A percentile compares a stretch with the other conserved stretches of the same genome.
These are phyloP conservation scores for Wickerhamiella shivajii DNA, from an alignment of 805 yeast species.

Conservation along the genomic window DNA sequence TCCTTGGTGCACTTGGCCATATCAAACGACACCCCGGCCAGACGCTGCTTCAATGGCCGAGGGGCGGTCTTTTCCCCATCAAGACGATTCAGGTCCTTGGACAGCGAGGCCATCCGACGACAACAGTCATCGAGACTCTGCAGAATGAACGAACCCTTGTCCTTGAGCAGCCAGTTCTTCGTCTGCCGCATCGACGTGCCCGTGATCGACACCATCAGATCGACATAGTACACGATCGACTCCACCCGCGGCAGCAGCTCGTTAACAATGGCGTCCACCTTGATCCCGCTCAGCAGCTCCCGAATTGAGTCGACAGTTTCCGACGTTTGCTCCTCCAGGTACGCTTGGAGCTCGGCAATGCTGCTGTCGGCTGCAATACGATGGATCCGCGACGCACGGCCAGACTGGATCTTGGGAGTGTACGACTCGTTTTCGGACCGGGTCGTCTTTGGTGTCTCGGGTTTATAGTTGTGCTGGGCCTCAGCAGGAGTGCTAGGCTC, in stretches of 20 bases:
- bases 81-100: conserved; percentile 28
- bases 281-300: conserved; percentile 41
- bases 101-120: conserved; percentile 63
- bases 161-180: conserved; percentile 68
- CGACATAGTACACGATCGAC: conserved; percentile 65
- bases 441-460: neutral
- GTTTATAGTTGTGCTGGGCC: too few relatives aligned
- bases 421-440: neutral
- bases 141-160: conserved; percentile 85
- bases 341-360: conserved; percentile 63
- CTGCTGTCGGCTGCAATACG: conserved; percentile 60
- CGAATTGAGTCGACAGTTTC: conserved; percentile 85
- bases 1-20: conserved; percentile 94
- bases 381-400: neutral
- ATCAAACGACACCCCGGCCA: conserved; percentile 92
- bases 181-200: conserved; percentile 78
- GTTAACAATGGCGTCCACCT: conserved; percentile 50
- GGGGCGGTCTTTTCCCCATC: conserved; percentile 48
- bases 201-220: conserved; percentile 83
- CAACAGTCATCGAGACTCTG: conserved; percentile 74
- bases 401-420: neutral
- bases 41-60: conserved; percentile 58
- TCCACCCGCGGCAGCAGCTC: conserved; percentile 55
- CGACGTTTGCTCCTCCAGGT: conserved; percentile 86
- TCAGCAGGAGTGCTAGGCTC: too few relatives aligned